Conservation (phyloP, 495 filamentous ascomycete species). For the Penicillium coffeae region DNA sequence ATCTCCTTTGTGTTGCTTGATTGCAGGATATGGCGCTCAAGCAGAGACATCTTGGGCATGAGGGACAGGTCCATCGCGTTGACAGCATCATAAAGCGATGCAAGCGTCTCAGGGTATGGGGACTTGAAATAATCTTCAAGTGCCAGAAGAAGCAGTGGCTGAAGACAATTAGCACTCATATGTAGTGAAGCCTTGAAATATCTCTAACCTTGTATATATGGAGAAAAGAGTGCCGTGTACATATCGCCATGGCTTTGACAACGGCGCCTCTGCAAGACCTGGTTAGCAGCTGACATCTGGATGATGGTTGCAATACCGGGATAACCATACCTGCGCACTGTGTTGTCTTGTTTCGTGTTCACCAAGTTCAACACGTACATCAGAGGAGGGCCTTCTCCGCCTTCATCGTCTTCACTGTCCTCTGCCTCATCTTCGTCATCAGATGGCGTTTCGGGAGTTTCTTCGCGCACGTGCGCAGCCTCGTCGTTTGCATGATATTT, state of each 20-base stretch:
- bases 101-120: conserved; percentile 84
- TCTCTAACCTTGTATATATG: conserved; percentile 89
- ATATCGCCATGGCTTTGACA: conserved; percentile 99
- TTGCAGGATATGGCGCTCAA: conserved; percentile 84
- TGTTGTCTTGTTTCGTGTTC: conserved; percentile 94
- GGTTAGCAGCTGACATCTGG: not conserved
- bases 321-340: conserved; percentile 64
- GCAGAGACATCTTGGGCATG: conserved; percentile 78
- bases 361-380: conserved; percentile 97
- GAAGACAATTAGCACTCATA: conserved; percentile 17
- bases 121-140: conserved; percentile 97
- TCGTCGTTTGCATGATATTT: conserved; percentile 48
- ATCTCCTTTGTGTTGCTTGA: conserved; percentile 91
- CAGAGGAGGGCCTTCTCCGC: conserved; percentile 75
- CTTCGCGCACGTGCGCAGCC: conserved; percentile 43
- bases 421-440: conserved; percentile 24
- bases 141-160: conserved; percentile 91
- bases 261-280: conserved; percentile 67
- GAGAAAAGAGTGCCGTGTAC: conserved; percentile 95
- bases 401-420: conserved; percentile 56
- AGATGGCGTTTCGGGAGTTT: conserved; percentile 43
- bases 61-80: conserved; percentile 96
- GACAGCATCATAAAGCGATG: conserved; percentile 82
- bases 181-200: not conserved
- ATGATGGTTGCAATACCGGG: not conserved